Evolutionary conservation across 1,284 basidiomycete species (phyloP).

Genomic region (Boletus smithii): DNA sequence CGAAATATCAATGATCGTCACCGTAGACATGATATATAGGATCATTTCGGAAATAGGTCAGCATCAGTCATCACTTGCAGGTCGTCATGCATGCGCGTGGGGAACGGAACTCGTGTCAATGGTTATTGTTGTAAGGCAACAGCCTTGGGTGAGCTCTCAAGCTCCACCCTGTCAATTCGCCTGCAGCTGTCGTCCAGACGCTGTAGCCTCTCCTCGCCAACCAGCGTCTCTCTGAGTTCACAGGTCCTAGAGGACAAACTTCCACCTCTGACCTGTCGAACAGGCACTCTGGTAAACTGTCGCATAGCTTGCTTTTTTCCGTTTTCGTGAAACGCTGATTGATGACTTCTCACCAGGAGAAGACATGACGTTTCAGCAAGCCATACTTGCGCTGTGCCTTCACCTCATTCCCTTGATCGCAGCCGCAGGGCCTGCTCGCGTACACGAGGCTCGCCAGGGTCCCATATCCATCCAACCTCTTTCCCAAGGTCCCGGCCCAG

Average conservation of each 20-base stretch:
- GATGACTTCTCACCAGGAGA: neutral
- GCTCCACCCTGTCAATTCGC: neutral
- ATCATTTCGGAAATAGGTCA: neutral
- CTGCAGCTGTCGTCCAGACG: neutral
- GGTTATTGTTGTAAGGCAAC: slow-evolving; percentile 10
- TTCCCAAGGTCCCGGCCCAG: slow-evolving; percentile 9
- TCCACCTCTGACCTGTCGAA: neutral
- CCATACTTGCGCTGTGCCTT: slow-evolving; percentile 9
- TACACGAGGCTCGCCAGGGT: slow-evolving; percentile 28
- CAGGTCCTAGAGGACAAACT: neutral
- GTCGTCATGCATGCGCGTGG: slow-evolving; percentile 19
- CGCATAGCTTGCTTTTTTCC: neutral
- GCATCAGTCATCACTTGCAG: neutral
- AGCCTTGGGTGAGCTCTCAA: neutral
- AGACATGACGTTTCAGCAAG: slow-evolving; percentile 14
- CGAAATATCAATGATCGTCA: neutral
- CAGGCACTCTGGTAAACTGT: neutral
- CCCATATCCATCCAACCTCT: slow-evolving; percentile 2
- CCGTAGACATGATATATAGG: neutral
- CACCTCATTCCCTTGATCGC: slow-evolving; percentile 11
- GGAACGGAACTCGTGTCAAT: neutral
- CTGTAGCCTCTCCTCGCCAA: neutral
- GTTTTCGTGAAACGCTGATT: slow-evolving; percentile 1
- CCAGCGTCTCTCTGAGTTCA: neutral
- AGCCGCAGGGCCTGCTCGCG: slow-evolving; percentile 14